Evolutionary conservation across 106 monocot genomes (phyloP), one percentile per base, ranked within the genome.

Genomic region (Chionographis japonica): DNA sequence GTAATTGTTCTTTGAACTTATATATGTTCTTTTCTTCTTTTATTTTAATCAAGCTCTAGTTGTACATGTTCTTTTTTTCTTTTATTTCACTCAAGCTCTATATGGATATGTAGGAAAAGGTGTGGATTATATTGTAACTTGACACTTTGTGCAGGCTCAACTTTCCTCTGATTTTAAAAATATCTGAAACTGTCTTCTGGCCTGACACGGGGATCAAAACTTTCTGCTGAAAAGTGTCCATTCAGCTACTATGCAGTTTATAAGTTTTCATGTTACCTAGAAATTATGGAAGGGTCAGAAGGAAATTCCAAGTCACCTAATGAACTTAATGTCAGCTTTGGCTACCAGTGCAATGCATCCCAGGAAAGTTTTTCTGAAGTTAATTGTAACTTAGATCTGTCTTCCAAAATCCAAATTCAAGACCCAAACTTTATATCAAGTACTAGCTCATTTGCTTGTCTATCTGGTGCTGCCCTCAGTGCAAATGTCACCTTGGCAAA

Each of bases 381-480:
- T 14, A 51, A 71, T 42, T 67, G 66, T 64, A 66, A 76, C 27
- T 71, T 69, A 72, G 80, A 79, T 9, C 36, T 77, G 4, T 69
- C 69, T 63, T 16, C 71, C 13, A 62, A 49, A 8, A 59, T 55
- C 27, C 67, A 74, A 50, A 66, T 76, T 15, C 59, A 76, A 69
- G 75, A 75, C 17, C 70, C 72, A 19, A 75, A 50, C 7, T 70
- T 63, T 4, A 60, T 15, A 15, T 52, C 58, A n/a, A 68, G 83
- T 42, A 94, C 75, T 40, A 81, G 80, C 58, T 94, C 94, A 39
- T 94, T 94, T 72, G 85, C 94, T 70, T 81, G 90, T 43, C 72
- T 94, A 60, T 90, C 87, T 14, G 90, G 94, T 58, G 94, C 94
- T 60, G 94, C 94, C 3, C 86, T 94, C 36, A 94, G 94, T 61